These are phyloP conservation scores for Coelastrella sp. DNA, from an alignment of 139 green algal genomes.

Conservation along the genomic window DNA sequence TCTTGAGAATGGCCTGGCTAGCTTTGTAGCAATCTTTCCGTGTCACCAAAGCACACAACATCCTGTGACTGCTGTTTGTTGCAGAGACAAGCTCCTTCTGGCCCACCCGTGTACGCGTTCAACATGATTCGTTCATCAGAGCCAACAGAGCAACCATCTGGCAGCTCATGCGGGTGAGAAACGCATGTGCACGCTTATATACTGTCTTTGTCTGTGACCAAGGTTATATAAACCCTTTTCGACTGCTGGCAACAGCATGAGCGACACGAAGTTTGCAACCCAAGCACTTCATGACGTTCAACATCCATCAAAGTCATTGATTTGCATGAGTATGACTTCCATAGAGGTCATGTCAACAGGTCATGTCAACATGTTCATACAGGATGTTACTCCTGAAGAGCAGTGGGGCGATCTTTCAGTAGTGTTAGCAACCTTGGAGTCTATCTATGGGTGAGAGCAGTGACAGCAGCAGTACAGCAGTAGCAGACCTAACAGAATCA, in stretches of 20 bases:
- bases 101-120: conserved; percentile 13
- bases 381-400: conserved; percentile 29
- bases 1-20: too few relatives aligned
- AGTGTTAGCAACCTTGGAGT: conserved; percentile 55
- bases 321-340: too few relatives aligned
- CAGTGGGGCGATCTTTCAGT: conserved; percentile 43
- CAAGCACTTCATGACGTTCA: too few relatives aligned
- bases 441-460: conserved; percentile 53
- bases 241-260: too few relatives aligned
- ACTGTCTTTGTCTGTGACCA: neutral
- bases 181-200: neutral
- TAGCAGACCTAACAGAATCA: neutral
- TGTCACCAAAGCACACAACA: neutral
- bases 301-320: too few relatives aligned
- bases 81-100: neutral
- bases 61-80: neutral
- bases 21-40: too few relatives aligned
- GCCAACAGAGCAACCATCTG: conserved; percentile 20
- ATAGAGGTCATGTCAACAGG: too few relatives aligned
- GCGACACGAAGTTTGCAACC: too few relatives aligned
- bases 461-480: neutral
- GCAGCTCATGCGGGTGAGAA: conserved; percentile 22
- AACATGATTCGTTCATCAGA: conserved; percentile 35
- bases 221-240: too few relatives aligned
- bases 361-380: too few relatives aligned